Conservation (phyloP, 306 rosid genomes). For the Cicer cuneatum region DNA sequence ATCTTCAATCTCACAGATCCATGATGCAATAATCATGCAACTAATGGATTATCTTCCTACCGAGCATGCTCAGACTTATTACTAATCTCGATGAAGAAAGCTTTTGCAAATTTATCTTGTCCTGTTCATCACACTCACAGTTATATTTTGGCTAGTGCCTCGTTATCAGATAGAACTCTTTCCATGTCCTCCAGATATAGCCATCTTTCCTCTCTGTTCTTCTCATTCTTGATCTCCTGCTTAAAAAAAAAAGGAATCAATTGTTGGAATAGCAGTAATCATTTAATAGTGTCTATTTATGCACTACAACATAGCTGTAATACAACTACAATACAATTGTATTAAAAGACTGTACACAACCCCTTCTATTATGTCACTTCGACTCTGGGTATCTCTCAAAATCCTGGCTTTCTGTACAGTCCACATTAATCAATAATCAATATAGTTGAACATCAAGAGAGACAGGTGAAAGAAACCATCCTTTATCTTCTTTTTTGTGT, state of each 20-base stretch:
- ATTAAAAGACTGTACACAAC: background rate
- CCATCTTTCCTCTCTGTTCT: slow-evolving; percentile 64
- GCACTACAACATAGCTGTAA: background rate
- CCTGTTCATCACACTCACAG: slow-evolving; percentile 29
- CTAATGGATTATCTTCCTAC: slow-evolving; percentile 15
- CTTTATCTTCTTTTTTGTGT: slow-evolving; percentile 6
- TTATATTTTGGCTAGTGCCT: slow-evolving; percentile 65
- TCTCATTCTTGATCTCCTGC: slow-evolving; percentile 76
- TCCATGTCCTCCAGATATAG: slow-evolving; percentile 72
- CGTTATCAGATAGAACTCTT: slow-evolving; percentile 59
- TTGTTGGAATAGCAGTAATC: background rate
- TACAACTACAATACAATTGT: background rate
- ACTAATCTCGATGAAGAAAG: slow-evolving; percentile 6
- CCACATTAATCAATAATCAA: background rate
- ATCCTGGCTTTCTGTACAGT: slow-evolving; percentile 9
- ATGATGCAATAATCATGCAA: slow-evolving; percentile 30
- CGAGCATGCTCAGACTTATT: slow-evolving; percentile 16
- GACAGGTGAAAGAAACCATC: background rate
- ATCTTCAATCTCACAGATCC: slow-evolving; percentile 41
- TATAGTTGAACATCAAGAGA: background rate
- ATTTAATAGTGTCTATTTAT: background rate
- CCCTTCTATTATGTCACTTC: slow-evolving; percentile 2
- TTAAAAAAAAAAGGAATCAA: slow-evolving; percentile 24
- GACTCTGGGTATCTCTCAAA: slow-evolving; percentile 8
- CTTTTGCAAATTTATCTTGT: slow-evolving; percentile 25